phyloP scores from a whole-genome alignment of 768 basidiomycete species.

The Pleurotus eryngii region DNA sequence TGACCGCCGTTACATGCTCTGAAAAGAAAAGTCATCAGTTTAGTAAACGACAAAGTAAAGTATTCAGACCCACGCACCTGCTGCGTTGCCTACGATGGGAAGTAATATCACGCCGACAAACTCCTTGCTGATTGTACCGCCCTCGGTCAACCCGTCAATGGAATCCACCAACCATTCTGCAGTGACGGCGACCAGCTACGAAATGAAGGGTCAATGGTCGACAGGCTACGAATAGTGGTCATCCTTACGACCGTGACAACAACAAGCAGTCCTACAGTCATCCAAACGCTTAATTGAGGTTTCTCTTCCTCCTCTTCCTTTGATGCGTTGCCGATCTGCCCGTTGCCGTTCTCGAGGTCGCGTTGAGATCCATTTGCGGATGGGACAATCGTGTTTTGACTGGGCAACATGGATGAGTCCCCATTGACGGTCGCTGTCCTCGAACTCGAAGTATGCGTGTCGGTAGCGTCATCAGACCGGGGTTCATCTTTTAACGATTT shows the following conservation, averaged over 20 bases:
- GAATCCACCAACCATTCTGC: constrained; percentile 78
- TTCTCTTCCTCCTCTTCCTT: constrained; percentile 37
- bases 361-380: constrained; percentile 11
- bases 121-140: constrained; percentile 60
- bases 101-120: constrained; percentile 85
- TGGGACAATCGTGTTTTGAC: not conserved
- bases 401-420: not conserved
- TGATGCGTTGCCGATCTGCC: not conserved
- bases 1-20: constrained; percentile 91
- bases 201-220: not conserved
- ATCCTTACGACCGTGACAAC: constrained; percentile 61
- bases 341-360: constrained; percentile 7
- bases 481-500: constrained; percentile 20
- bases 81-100: constrained; percentile 90
- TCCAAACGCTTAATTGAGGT: constrained; percentile 52
- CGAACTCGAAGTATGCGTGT: not conserved
- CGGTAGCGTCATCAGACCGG: not conserved
- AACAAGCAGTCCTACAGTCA: constrained; percentile 52
- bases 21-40: not conserved
- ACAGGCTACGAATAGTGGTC: too few species aligned
- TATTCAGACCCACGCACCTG: constrained; percentile 37
- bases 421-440: not conserved
- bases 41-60: constrained; percentile 9
- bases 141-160: constrained; percentile 66
- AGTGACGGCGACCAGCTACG: constrained; percentile 57